phyloP scores from a whole-genome alignment of 192 early-diverging fungal species.

The Spinellus fusiger region DNA sequence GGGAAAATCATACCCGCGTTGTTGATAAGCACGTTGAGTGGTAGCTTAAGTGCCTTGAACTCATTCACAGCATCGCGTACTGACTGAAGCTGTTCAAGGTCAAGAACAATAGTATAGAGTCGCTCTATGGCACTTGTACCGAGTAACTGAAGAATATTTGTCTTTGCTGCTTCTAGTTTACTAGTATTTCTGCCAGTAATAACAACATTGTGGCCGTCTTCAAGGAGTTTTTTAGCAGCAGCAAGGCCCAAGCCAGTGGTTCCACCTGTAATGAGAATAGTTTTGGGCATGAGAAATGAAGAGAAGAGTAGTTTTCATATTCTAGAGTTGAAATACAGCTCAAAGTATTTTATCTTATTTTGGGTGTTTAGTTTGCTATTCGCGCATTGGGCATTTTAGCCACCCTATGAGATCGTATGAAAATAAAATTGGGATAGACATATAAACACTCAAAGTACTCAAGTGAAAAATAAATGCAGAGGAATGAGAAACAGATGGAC shows the following conservation, averaged over 20 bases:
- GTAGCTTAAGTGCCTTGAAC: conserved; percentile 5
- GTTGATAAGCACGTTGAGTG: conserved; percentile 14
- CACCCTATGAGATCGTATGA: too few relatives aligned
- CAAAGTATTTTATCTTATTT: too few relatives aligned
- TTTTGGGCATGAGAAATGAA: conserved; percentile 23
- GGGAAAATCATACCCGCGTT: conserved; percentile 7
- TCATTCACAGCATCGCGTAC: conserved; percentile 5
- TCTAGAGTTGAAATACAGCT: too few relatives aligned
- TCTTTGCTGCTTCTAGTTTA: not conserved
- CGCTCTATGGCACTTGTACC: not conserved
- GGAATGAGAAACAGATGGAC: too few relatives aligned
- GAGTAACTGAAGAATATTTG: conserved; percentile 1
- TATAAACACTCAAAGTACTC: too few relatives aligned
- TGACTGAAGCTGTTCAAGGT: conserved; percentile 11
- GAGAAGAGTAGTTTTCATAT: too few relatives aligned
- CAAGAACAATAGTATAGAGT: conserved; percentile 1
- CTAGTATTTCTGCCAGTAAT: conserved; percentile 11
- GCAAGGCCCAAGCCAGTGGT: conserved; percentile 34
- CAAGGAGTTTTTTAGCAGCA: conserved; percentile 60
- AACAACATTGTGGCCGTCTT: conserved; percentile 51
- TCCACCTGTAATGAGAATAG: conserved; percentile 31
- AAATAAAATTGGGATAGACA: too few relatives aligned
- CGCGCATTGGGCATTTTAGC: too few relatives aligned
- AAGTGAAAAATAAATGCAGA: too few relatives aligned
- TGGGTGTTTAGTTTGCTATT: too few relatives aligned